Evolutionary conservation across 2,329 filamentous ascomycete genomes (phyloP), one percentile per base, ranked within the genome.

Genomic region (Hymenoscyphus occultus): DNA sequence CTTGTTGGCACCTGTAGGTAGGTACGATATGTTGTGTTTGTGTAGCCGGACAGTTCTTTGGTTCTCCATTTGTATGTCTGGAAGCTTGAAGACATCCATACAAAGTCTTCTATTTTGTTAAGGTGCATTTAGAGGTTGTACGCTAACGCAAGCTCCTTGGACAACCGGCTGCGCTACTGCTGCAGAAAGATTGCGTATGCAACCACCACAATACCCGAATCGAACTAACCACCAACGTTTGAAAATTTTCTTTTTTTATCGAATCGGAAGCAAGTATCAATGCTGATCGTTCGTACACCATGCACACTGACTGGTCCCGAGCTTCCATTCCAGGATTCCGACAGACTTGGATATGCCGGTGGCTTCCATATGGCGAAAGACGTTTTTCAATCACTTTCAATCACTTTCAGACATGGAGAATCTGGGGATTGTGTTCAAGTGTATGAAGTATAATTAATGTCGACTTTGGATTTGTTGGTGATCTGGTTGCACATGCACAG

Each of bases 111-210:
- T 35, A 35, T 35, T 35, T 35, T 35, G 35, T 35, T 35, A 6
- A 4, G 6, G 9, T 35, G 35, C 35, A 35, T 6, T 35, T 35
- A 35, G 35, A 35, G 35, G 35, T 35, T 35, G 35, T 35, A 35
- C 0, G 40, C 14, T n/a, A 45, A 45, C n/a, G 16, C 42, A 1
- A 16, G 14, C 42, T n/a, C 42, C 42, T 45, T 16, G 42, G 9
- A 45, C 35, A 6, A 4, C 5, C 35, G 35, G 35, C 35, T 35
- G 35, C 2, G 35, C 35, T 35, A n/a, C 13, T n/a, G 42, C 42
- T 45, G 19, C 45, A 51, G 45, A 51, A 51, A 16, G 45, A 51
- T 51, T 51, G 45, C 45, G 45, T 51, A 51, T 22, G 42, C 42
- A n/a, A 22, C 45, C n/a, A 28, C 5, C 9, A 19, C 2, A 5